Base-by-base conservation (phyloP, 208 protist species). In the Trypanosoma avium region DNA sequence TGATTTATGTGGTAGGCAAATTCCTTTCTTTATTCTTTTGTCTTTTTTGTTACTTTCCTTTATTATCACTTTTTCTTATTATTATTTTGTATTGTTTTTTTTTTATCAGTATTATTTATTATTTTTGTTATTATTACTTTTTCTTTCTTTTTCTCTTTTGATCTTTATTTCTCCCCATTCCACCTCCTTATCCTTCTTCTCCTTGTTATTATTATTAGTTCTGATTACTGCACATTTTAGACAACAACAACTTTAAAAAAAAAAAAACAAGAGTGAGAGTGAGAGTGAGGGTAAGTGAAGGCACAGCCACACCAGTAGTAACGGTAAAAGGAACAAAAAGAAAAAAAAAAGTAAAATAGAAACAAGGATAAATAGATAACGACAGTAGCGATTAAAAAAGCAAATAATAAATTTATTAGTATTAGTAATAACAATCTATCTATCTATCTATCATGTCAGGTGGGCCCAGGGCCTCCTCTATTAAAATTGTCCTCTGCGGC, bases 21-120 rank as follows among this genome's bases (percentile, higher is more conserved):
- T 12, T 47, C 42, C 42, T 12, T 76, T 70, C 47, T 72, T 62
- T 48, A 38, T 36, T 60, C 70, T 74, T 53, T 68, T 59, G 42
- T 59, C 0, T 61, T 57, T 19, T 59, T 74, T 68, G 19, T 61
- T 27, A 43, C 77, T 27, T 4, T 21, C 36, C 2, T 40, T 29
- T 36, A 32, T 35, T n/a, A 26, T 33, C 9, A 26, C 17, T 53
- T 24, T 42, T 38, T 27, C 21, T 21, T 54, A 0, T 53, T 32
- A n/a, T 59, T 53, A 26, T 24, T 64, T 46, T 33, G 8, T 64
- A 59, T 49, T 65, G 15, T 38, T 13, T 36, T 42, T 56, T 55
- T 26, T 27, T 30, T 47, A 3, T 55, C 22, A 21, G 27, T 15
- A 21, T 50, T 33, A 43, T 29, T 17, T 30, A 35, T 42, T 30